Conservation (phyloP, 306 rosid species). For the Sicyos baderoa region DNA sequence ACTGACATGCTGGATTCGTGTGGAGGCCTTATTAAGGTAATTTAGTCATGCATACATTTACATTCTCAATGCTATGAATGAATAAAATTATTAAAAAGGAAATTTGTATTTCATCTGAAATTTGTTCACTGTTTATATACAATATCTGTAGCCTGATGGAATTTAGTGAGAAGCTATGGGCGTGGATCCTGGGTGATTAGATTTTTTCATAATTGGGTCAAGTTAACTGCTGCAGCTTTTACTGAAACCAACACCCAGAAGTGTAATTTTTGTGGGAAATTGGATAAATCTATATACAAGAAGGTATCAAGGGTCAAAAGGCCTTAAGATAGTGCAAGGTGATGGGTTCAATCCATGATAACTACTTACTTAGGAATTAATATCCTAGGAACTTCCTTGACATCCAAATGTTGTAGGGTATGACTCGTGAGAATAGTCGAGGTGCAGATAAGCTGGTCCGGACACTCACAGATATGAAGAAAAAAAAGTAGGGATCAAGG, state of each 20-base stretch:
- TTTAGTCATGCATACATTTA: constrained; percentile 3
- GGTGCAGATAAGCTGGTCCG: too few species aligned
- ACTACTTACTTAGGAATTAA: too few species aligned
- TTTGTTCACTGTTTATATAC: neutral
- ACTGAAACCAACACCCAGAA: neutral
- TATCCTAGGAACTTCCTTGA: too few species aligned
- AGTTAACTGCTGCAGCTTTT: neutral
- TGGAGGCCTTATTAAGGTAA: constrained; percentile 78
- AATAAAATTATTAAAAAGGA: neutral
- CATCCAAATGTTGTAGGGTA: too few species aligned
- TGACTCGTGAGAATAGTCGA: too few species aligned
- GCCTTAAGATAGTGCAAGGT: too few species aligned
- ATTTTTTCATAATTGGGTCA: neutral
- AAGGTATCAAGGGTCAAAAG: too few species aligned
- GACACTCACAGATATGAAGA: too few species aligned
- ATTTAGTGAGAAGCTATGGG: constrained; percentile 3
- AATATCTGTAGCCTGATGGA: neutral
- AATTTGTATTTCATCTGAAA: neutral
- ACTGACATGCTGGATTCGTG: constrained; percentile 81
- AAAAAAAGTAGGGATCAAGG: neutral
- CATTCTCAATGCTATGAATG: neutral
- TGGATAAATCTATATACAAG: neutral
- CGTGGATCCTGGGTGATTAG: neutral
- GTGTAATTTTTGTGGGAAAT: neutral
- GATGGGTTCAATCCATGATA: too few species aligned